Percentiles rank a stretch among this genome's conserved stretches.
Evolutionary conservation across 2,329 filamentous ascomycete species (phyloP).

Genomic region (Microcera coccophila): DNA sequence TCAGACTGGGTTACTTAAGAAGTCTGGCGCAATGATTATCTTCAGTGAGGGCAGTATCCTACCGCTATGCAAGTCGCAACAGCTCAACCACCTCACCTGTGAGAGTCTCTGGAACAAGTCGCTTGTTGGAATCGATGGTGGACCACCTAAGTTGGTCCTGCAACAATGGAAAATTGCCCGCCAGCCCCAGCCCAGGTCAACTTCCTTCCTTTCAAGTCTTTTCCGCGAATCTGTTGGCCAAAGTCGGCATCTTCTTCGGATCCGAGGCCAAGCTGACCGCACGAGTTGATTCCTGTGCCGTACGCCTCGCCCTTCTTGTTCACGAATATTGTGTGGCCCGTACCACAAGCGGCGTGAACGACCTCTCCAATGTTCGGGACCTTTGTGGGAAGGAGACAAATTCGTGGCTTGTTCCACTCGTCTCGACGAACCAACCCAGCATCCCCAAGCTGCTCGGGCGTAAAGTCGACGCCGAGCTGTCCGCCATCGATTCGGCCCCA

Average conservation of each 20-base stretch:
- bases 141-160: too few species aligned
- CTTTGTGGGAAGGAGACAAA: constrained; percentile 56
- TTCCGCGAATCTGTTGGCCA: not conserved
- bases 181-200: not conserved
- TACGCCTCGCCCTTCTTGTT: constrained; percentile 50
- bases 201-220: not conserved
- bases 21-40: too few species aligned
- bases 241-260: constrained; percentile 56
- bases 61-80: too few species aligned
- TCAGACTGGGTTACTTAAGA: too few species aligned
- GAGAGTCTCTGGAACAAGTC: too few species aligned
- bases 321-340: constrained; percentile 65
- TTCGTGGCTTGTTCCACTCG: constrained; percentile 49
- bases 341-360: constrained; percentile 50
- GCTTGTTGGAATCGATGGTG: too few species aligned
- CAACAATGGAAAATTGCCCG: constrained; percentile 1
- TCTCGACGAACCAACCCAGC: constrained; percentile 51
- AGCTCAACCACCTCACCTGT: too few species aligned
- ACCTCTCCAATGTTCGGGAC: constrained; percentile 51
- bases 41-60: too few species aligned
- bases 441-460: constrained; percentile 44
- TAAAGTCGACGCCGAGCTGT: constrained; percentile 46
- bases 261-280: constrained; percentile 67
- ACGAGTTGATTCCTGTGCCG: constrained; percentile 67
- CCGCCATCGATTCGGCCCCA: constrained; percentile 53